These are phyloP conservation scores for Saururus chinensis DNA, from an alignment of 164 flowering plant species.

Conservation along the genomic window DNA sequence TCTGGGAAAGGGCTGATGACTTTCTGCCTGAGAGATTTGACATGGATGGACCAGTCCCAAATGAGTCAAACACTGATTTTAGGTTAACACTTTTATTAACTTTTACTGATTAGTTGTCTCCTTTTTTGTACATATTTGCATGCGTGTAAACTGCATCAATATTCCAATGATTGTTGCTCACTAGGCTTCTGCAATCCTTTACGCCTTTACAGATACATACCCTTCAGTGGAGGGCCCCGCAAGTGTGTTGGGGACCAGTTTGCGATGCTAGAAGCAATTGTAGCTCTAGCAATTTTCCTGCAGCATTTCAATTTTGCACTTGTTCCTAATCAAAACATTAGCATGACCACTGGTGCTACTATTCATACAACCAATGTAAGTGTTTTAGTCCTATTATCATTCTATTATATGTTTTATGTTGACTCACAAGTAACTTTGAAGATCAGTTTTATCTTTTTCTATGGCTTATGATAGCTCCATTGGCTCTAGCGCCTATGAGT, in stretches of 20 bases:
- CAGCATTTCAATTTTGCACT: constrained; percentile 74
- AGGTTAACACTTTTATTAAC: constrained; percentile 24
- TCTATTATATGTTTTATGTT: no score
- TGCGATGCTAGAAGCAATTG: constrained; percentile 87
- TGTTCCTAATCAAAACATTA: constrained; percentile 76
- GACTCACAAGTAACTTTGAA: background rate
- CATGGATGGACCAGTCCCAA: constrained; percentile 71
- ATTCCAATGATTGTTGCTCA: background rate
- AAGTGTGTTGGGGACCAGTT: constrained; percentile 95
- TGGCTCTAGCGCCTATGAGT: no score
- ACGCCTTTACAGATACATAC: constrained; percentile 51
- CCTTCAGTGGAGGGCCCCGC: constrained; percentile 98
- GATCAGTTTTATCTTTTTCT: no score
- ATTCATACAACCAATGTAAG: constrained; percentile 92
- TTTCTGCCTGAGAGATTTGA: constrained; percentile 83
- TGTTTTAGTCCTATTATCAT: background rate
- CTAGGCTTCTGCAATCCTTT: background rate
- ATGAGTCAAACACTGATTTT: constrained; percentile 86
- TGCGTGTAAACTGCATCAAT: background rate
- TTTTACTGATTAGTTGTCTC: background rate
- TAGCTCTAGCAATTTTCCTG: constrained; percentile 65
- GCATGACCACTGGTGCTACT: constrained; percentile 97
- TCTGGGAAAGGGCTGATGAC: constrained; percentile 92
- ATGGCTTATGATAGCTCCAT: no score
- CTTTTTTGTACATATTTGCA: background rate